Conservation (phyloP, 2,329 filamentous ascomycete species). For the Diplodia mutila region DNA sequence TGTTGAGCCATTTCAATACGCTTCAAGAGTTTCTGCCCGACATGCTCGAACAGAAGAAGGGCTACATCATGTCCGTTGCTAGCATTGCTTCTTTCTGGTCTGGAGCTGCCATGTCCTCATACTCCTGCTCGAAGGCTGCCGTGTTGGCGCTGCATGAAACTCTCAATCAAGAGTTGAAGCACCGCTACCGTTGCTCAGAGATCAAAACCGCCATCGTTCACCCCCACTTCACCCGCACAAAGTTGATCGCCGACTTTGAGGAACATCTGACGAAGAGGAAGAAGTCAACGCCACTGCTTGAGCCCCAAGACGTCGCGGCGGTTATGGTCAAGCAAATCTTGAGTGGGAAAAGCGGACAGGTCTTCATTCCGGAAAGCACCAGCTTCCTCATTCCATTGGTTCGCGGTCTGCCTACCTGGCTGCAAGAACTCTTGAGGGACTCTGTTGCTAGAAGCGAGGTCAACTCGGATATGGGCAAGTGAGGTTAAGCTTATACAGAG, state of each 20-base stretch:
- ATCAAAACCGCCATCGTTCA: conserved; percentile 38
- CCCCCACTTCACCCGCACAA: conserved; percentile 36
- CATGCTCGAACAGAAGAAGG: conserved; percentile 37
- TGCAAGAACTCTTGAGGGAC: conserved; percentile 34
- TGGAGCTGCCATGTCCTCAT: conserved; percentile 34
- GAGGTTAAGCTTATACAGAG: neutral
- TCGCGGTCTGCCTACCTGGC: conserved; percentile 33
- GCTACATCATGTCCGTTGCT: conserved; percentile 37
- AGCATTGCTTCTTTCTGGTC: conserved; percentile 37
- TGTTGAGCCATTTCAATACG: conserved; percentile 35
- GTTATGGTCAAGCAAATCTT: conserved; percentile 35
- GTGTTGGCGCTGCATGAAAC: conserved; percentile 39
- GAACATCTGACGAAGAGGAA: neutral
- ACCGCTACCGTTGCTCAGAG: conserved; percentile 31
- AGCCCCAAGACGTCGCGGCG: conserved; percentile 34
- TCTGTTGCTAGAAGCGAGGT: neutral
- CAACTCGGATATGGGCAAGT: neutral
- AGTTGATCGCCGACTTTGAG: conserved; percentile 32
- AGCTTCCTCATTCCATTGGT: conserved; percentile 38
- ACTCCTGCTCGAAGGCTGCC: conserved; percentile 37
- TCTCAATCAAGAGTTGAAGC: conserved; percentile 46
- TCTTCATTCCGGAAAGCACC: conserved; percentile 31
- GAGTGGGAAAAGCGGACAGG: conserved; percentile 32
- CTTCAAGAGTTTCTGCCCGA: conserved; percentile 37
- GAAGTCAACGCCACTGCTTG: conserved; percentile 28